phyloP scores from a whole-genome alignment of 2,329 filamentous ascomycete genomes.

The Septoria petroselini region DNA sequence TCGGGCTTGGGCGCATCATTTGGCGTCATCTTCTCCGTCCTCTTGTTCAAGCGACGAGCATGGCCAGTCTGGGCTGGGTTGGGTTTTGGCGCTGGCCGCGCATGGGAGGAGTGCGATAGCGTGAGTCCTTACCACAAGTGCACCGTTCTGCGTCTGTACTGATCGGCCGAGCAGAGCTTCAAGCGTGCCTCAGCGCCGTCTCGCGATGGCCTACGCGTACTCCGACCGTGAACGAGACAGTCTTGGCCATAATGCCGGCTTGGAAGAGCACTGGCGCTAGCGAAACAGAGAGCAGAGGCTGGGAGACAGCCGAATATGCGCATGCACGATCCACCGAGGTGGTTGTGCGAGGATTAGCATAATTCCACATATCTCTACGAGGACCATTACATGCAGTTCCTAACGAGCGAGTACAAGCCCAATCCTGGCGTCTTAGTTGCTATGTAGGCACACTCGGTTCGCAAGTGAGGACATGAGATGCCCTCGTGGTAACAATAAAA shows the following conservation, averaged over 20 bases:
- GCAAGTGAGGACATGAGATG: too few relatives aligned
- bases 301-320: background rate
- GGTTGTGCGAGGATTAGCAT: background rate
- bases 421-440: too few relatives aligned
- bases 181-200: slow-evolving; percentile 50
- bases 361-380: background rate
- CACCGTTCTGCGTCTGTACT: background rate
- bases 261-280: background rate
- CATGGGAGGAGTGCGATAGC: slow-evolving; percentile 97
- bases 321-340: too few relatives aligned
- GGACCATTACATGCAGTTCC: background rate
- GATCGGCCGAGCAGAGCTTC: slow-evolving; percentile 45
- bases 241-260: background rate
- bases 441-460: too few relatives aligned
- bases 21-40: slow-evolving; percentile 96
- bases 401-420: background rate
- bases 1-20: slow-evolving; percentile 94
- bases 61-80: slow-evolving; percentile 96
- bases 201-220: slow-evolving; percentile 49
- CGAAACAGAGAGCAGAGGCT: background rate
- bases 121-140: slow-evolving; percentile 42
- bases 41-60: slow-evolving; percentile 95
- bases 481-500: too few relatives aligned
- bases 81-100: slow-evolving; percentile 91
- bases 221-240: slow-evolving; percentile 39